Conservation (phyloP, 1,284 basidiomycete genomes). For the Cutaneotrichosporon sp. region DNA sequence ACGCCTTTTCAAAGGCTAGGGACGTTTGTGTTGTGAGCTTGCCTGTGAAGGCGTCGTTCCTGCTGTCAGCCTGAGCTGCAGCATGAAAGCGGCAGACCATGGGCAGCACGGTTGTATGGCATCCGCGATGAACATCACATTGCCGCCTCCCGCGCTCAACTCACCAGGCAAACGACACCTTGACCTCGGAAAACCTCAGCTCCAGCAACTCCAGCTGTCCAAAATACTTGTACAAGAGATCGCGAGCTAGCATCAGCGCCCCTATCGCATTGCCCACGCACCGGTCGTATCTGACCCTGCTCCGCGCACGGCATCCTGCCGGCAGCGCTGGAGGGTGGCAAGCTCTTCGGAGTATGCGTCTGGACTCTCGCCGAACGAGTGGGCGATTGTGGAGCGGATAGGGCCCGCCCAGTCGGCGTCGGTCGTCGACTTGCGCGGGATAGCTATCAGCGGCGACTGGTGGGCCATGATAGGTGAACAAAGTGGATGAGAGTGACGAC, state of each 20-base stretch:
- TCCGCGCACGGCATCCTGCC: conserved; percentile 91
- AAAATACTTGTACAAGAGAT: conserved; percentile 98
- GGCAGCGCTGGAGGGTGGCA: conserved; percentile 73
- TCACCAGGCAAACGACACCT: conserved; percentile 85
- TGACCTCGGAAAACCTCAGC: conserved; percentile 91
- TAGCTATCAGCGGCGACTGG: conserved; percentile 51
- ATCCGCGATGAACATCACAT: too few relatives aligned
- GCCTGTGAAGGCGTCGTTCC: conserved; percentile 90
- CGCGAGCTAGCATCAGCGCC: conserved; percentile 59
- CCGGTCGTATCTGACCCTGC: conserved; percentile 90
- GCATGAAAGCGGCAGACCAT: too few relatives aligned
- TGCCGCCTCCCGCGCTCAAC: conserved; percentile 9
- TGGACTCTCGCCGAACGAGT: conserved; percentile 90
- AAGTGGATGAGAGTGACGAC: not conserved
- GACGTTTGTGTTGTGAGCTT: conserved; percentile 92
- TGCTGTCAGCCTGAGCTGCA: conserved; percentile 27
- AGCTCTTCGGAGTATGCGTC: conserved; percentile 82
- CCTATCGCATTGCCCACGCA: too few relatives aligned
- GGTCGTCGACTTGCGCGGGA: conserved; percentile 55
- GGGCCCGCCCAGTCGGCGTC: conserved; percentile 85
- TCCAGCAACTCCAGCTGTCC: conserved; percentile 97
- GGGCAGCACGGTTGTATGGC: too few relatives aligned
- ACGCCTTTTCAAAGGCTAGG: conserved; percentile 97
- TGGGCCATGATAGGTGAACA: conserved; percentile 30
- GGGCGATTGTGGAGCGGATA: conserved; percentile 77